Evolutionary conservation across 2,329 filamentous ascomycete species (phyloP), one percentile per base, ranked within the genome.

Genomic region (Cladophialophora chaetospira): DNA sequence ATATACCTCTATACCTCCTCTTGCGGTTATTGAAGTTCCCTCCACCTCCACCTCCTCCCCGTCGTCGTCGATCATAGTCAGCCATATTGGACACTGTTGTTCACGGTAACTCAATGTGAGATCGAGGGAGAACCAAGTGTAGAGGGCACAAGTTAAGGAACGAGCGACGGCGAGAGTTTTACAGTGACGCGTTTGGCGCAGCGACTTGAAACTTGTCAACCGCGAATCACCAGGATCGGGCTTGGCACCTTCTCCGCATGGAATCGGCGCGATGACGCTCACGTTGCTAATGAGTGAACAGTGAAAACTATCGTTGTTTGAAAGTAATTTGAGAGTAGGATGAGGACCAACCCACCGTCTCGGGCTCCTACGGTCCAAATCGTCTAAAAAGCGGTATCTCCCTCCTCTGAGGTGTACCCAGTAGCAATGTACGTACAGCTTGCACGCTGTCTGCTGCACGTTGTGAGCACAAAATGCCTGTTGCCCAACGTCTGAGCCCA

Each of bases 1-100:
- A 31, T 78, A 65, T 71, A 92, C 91, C 91, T 88, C 89, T 82
- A 70, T 86, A 88, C 70, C 91, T 83, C 68, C 88, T 82, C 76
- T 95, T 96, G 72, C 88, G 85, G 67, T 83, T 84, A 71, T 85
- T 74, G 59, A 82, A 77, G 57, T 82, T 77, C 57, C 76, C 38
- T 9, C 49, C 49, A 17, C 49, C 48, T 3, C 61, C 58, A 40
- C 60, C 59, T 35, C 63, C 60, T 8, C 60, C 60, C 38, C 64
- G 45, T 51, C 59, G 59, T 55, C 81, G 81, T 53, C 86, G 73
- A 61, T 82, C 79, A 66, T 79, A 77, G 60, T 83, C 81, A 53
- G 78, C 77, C 81, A 83, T 82, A 45, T 25, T 15, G 15, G 8
- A 29, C 9, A 15, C n/a, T 28, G 36, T n/a, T 8, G 5, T 25